phyloP scores from a whole-genome alignment of 2,329 filamentous ascomycete species.

The Alternaria infectoria region DNA sequence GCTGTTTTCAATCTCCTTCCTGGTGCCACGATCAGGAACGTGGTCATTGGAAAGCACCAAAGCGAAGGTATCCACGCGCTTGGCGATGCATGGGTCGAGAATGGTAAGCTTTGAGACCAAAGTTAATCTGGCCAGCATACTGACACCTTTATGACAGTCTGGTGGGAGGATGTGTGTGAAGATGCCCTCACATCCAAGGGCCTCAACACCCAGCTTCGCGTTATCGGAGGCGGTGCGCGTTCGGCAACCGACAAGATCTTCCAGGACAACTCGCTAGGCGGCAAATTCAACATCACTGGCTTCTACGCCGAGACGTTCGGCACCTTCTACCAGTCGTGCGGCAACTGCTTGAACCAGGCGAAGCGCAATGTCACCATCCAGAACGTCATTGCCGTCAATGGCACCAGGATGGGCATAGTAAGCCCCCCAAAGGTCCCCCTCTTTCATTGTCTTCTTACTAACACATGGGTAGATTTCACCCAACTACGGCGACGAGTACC shows the following conservation, averaged over 20 bases:
- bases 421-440: not conserved
- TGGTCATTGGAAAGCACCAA: conserved; percentile 35
- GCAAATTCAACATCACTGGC: conserved; percentile 32
- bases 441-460: not conserved
- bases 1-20: conserved; percentile 32
- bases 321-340: conserved; percentile 34
- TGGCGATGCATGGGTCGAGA: conserved; percentile 37
- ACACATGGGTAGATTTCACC: conserved; percentile 19
- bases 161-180: conserved; percentile 38
- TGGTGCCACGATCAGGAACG: conserved; percentile 29
- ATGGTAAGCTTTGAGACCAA: conserved; percentile 8
- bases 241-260: conserved; percentile 35
- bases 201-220: conserved; percentile 34
- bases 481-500: conserved; percentile 35
- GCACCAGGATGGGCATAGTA: conserved; percentile 36
- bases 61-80: conserved; percentile 33
- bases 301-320: conserved; percentile 36
- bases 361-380: conserved; percentile 37
- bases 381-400: conserved; percentile 32
- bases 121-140: not conserved
- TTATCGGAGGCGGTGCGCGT: conserved; percentile 36
- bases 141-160: conserved; percentile 19
- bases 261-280: conserved; percentile 27
- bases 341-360: conserved; percentile 35
- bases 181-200: conserved; percentile 33